phyloP scores from a whole-genome alignment of 352 stramenopile species.

The Plasmopara muralis region DNA sequence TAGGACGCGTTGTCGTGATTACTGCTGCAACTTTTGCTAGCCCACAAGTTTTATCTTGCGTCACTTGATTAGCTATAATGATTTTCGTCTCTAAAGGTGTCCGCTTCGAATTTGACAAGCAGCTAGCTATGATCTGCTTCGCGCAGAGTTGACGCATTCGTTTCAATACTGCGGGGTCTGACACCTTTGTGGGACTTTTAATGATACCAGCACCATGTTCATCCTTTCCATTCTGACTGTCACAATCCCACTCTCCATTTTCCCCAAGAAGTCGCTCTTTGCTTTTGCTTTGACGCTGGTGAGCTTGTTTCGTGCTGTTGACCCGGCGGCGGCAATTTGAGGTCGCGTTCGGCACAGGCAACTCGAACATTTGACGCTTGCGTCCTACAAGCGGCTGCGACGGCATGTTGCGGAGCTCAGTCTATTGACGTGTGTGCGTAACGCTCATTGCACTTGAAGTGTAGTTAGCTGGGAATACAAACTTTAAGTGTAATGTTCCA shows the following conservation, averaged over 20 bases:
- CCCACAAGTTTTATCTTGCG: not conserved
- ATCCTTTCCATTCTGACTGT: no score
- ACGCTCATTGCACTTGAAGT: no score
- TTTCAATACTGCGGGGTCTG: slow-evolving; percentile 3
- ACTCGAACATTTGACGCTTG: slow-evolving; percentile 11
- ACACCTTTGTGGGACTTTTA: slow-evolving; percentile 24
- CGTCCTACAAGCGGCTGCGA: slow-evolving; percentile 6
- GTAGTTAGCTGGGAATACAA: no score
- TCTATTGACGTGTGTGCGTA: no score
- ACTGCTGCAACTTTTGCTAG: slow-evolving; percentile 8
- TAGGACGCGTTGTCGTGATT: slow-evolving; percentile 8
- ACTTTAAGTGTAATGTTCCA: no score
- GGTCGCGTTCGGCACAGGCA: slow-evolving; percentile 5
- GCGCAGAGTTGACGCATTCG: slow-evolving; percentile 11
- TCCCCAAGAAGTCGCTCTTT: slow-evolving; percentile 1
- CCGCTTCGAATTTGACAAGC: no score
- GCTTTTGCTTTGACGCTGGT: not conserved
- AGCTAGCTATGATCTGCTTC: slow-evolving; percentile 12
- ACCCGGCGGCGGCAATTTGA: slow-evolving; percentile 6
- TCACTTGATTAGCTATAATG: no score
- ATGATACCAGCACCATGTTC: not conserved
- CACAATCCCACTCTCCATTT: not conserved
- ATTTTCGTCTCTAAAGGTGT: no score
- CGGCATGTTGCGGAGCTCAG: slow-evolving; percentile 1
- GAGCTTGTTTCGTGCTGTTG: slow-evolving; percentile 4